Evolutionary conservation across 768 basidiomycete species (phyloP), one percentile per base, ranked within the genome.

Genomic region (Amanita pseudoporphyria): DNA sequence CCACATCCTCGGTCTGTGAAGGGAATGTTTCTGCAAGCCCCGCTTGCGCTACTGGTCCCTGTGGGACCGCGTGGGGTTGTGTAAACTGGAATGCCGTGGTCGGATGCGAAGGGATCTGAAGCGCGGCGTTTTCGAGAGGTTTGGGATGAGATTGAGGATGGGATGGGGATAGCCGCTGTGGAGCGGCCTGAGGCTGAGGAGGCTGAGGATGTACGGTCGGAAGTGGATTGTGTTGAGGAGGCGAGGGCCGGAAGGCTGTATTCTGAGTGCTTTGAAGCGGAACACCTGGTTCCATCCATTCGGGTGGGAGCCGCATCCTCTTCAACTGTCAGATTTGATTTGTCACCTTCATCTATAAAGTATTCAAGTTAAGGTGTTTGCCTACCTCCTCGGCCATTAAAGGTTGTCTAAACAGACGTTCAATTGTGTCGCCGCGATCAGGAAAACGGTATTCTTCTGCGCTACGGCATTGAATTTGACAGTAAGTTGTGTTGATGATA

Each of bases 401-500:
- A 41, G 71, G 71, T 24, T 74, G 67, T 22, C 71, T 73, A 43
- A 90, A 65, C 21, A 89, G 62, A 9, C 78, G 72, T 40, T 71
- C 62, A 46, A 91, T 72, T 35, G 69, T 66, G 2, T 58, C 59
- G 21, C 40, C 32, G 40, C 81, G 76, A 40, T 81, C 77, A n/a
- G 66, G 66, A 60, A 85, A 83, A 38, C 72, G 69, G 56, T 87
- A 86, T 40, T 82, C 79, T 40, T 59, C 62, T 4, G 76, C 69
- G 47, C 71, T 73, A 43, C 76, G 76, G 60, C 86, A 90, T 52
- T 86, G 80, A 9, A 77, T 66, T 66, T 95, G 92, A 57, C 85
- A 91, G 53, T 85, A 78, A 0, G 76, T 74, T 5, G 92, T 85
- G 57, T 77, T 81, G 45, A 78, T 76, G 49, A 95, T 81, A 58